Conservation (phyloP, 2,329 filamentous ascomycete species). For the Diaporthe ampelina region DNA sequence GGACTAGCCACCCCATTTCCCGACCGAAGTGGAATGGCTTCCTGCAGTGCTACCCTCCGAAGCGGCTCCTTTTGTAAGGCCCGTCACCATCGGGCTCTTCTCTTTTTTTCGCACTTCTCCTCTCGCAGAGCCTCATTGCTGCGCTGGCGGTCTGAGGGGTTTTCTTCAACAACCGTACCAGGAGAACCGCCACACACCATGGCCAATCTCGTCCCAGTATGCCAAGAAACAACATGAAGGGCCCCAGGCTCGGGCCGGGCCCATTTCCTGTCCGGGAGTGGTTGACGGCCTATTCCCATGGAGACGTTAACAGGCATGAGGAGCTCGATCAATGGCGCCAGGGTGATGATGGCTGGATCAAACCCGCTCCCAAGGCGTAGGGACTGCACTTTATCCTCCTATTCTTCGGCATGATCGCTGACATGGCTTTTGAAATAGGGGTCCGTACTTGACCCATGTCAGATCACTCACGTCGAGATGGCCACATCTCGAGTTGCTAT, state of each 20-base stretch:
- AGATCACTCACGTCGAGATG: conserved; percentile 12
- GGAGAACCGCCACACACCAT: conserved; percentile 20
- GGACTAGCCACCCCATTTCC: conserved; percentile 26
- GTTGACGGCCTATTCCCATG: conserved; percentile 35
- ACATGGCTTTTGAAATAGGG: conserved; percentile 9
- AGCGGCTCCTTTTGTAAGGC: conserved; percentile 26
- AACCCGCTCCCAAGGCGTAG: background rate
- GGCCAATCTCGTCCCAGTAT: background rate
- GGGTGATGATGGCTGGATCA: conserved; percentile 21
- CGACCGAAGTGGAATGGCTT: conserved; percentile 39
- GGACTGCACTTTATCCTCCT: background rate
- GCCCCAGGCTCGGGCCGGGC: conserved; percentile 30
- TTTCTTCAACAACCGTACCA: background rate
- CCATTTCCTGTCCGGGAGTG: conserved; percentile 32
- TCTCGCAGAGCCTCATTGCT: conserved; percentile 30
- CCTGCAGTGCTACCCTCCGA: conserved; percentile 38
- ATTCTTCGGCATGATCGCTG: background rate
- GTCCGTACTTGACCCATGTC: conserved; percentile 35
- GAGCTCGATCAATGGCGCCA: background rate
- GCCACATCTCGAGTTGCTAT: conserved; percentile 41
- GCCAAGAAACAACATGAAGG: conserved; percentile 16
- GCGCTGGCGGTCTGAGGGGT: background rate
- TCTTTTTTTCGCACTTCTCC: background rate
- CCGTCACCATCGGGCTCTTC: conserved; percentile 6
- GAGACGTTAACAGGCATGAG: conserved; percentile 34